Conservation (phyloP, 371 early-diverging fungal species). For the Apophysomyces ossiformis region DNA sequence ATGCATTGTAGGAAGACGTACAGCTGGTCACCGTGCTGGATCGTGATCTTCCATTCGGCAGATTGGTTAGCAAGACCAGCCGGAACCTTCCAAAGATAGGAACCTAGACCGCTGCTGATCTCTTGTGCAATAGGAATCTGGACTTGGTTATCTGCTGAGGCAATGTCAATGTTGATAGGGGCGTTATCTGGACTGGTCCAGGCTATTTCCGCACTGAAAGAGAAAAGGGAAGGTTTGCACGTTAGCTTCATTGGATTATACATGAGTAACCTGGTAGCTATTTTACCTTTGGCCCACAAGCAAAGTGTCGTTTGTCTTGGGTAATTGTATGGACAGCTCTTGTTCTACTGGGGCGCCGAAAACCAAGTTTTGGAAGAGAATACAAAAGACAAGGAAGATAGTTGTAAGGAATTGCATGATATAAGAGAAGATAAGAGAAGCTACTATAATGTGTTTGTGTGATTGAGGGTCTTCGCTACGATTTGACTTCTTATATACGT, state of each 20-base stretch:
- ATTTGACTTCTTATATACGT: neutral
- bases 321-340: neutral
- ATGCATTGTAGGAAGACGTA: neutral
- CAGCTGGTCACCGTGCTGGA: neutral
- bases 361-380: neutral
- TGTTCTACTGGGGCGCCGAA: neutral
- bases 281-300: neutral
- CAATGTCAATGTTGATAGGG: neutral
- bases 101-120: neutral
- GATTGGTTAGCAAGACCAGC: neutral
- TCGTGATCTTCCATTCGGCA: neutral
- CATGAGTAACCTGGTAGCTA: too few species aligned
- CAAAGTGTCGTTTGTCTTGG: neutral
- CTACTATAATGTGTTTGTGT: too few species aligned
- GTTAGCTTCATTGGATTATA: too few species aligned
- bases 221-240: too few species aligned
- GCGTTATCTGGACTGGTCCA: neutral
- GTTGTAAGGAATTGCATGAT: neutral
- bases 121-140: neutral
- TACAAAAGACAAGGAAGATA: neutral
- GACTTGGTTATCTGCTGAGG: neutral
- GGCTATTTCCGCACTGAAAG: neutral
- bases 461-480: neutral
- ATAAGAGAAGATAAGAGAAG: neutral
- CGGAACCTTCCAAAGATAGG: slow-evolving; percentile 1